Evolutionary conservation across 2,329 filamentous ascomycete species (phyloP), one percentile per base, ranked within the genome.

Genomic region (Monilinia fructigena): DNA sequence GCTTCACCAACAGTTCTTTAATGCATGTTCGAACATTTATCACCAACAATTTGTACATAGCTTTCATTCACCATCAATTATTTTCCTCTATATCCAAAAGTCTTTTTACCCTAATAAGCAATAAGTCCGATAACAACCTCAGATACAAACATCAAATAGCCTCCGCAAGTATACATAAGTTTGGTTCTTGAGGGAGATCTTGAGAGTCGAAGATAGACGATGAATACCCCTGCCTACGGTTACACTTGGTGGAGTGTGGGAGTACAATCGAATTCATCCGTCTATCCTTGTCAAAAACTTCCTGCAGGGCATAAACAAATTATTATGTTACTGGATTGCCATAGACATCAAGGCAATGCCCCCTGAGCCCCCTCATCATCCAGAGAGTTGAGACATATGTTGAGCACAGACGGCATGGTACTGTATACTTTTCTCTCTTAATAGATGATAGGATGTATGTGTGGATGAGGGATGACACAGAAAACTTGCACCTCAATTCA

Each of bases 261-360:
- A 59, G 55, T 35, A 47, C 55, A 60, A 60, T n/a, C 35, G 10
- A 23, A 45, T 60, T 60, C 58, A 50, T 60, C 14, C 20, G 20
- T 50, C 16, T 20, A 50, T 38, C 58, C 58, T 50, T 50, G 58
- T 40, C 45, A 50, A 31, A 60, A 50, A 26, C 11, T 45, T 60
- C 45, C 58, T 60, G 58, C 58, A 60, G 45, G 58, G 26, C 45
- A 50, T 60, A 38, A 60, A 50, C n/a, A 60, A 38, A 60, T 60
- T 50, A 60, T 60, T 50, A 38, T n/a, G 14, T 60, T 50, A 50
- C 48, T 60, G 56, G 45, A 16, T 50, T 14, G 56, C 45, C 58
- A 38, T 31, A 18, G 45, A 50, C 31, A 28, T 18, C 45, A 31
- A 38, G 8, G 28, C 26, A 26, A 26, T 60, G 28, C 23, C n/a